Conservation (phyloP, 2,329 filamentous ascomycete genomes). For the Cercospora sojina region DNA sequence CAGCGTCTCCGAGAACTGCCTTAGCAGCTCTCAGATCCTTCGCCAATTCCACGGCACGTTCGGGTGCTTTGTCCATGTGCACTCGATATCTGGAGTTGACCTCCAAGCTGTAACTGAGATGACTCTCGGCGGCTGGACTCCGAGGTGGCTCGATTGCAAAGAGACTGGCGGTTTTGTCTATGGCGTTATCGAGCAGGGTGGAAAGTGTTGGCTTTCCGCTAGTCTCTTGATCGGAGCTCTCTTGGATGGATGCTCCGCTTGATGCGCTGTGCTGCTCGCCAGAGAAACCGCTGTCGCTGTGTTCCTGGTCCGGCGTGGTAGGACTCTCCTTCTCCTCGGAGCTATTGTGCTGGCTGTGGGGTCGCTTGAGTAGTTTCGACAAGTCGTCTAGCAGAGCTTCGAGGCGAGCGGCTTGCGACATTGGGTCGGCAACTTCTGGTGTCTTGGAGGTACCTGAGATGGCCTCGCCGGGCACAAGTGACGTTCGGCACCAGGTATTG, state of each 20-base stretch:
- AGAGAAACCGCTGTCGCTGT: not conserved
- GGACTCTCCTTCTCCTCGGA: not conserved
- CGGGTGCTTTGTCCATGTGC: constrained; percentile 11
- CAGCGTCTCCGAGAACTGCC: not conserved
- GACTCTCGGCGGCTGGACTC: constrained; percentile 1
- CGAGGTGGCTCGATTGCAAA: constrained; percentile 9
- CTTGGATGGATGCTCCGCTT: too few species aligned
- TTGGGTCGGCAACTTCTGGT: not conserved
- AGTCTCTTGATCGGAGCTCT: not conserved
- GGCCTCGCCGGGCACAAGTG: not conserved
- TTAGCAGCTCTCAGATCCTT: not conserved
- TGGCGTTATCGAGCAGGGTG: not conserved
- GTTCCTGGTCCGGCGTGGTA: not conserved
- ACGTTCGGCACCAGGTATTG: not conserved
- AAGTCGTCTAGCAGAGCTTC: not conserved
- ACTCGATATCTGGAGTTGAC: constrained; percentile 15
- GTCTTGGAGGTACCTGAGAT: not conserved
- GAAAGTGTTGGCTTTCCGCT: not conserved
- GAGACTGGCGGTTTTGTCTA: constrained; percentile 5
- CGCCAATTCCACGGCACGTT: constrained; percentile 4
- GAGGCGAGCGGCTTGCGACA: constrained; percentile 1
- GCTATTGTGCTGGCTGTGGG: not conserved
- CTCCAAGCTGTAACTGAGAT: constrained; percentile 6
- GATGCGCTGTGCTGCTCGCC: not conserved
- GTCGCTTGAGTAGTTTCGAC: not conserved